Conservation (phyloP, 2,329 filamentous ascomycete genomes). For the Amauroascus niger region DNA sequence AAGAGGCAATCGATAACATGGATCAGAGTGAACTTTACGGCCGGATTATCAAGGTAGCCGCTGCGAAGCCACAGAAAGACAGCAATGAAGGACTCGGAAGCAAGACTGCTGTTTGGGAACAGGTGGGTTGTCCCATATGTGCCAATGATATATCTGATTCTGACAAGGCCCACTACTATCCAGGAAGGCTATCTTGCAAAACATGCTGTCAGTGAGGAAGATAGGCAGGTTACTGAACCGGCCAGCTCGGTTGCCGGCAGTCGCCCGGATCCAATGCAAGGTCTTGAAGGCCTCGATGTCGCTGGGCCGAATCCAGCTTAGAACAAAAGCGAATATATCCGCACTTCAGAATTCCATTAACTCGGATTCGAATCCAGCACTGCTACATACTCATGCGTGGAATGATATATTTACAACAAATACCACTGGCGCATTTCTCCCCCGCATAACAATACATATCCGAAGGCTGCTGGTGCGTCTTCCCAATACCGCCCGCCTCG, state of each 20-base stretch:
- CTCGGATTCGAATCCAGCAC: background rate
- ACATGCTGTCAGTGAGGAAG: constrained; percentile 74
- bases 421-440: background rate
- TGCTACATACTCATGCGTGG: constrained; percentile 3
- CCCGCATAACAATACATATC: constrained; percentile 13
- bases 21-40: constrained; percentile 93
- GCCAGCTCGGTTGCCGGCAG: constrained; percentile 44
- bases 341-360: constrained; percentile 1
- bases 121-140: constrained; percentile 50
- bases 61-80: constrained; percentile 85
- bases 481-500: background rate
- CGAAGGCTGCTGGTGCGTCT: background rate
- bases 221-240: constrained; percentile 52
- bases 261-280: constrained; percentile 81
- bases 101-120: constrained; percentile 92
- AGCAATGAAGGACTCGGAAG: constrained; percentile 78
- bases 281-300: constrained; percentile 83
- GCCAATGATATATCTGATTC: background rate
- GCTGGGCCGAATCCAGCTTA: constrained; percentile 77
- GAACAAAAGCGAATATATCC: constrained; percentile 20
- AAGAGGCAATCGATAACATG: constrained; percentile 98
- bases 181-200: constrained; percentile 91
- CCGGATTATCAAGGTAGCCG: constrained; percentile 79
- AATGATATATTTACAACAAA: constrained; percentile 12
- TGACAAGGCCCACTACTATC: constrained; percentile 12